phyloP scores from a whole-genome alignment of 169 alveolate genomes.

The Perkinsus olseni region DNA sequence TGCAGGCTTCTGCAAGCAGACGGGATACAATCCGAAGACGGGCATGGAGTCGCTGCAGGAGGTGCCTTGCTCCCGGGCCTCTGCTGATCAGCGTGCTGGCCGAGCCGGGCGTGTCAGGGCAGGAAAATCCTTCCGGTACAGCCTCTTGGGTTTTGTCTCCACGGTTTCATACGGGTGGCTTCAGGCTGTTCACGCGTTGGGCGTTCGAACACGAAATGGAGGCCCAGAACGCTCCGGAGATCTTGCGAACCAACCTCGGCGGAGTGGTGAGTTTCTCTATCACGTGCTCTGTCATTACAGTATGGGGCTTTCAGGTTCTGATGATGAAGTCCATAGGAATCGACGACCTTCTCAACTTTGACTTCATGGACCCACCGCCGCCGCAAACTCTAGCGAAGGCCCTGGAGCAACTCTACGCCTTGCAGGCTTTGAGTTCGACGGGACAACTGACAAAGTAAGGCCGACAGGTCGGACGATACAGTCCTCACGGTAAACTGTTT shows the following conservation, averaged over 20 bases:
- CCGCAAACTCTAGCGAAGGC: constrained; percentile 86
- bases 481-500: constrained; percentile 10
- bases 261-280: constrained; percentile 67
- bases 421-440: constrained; percentile 94
- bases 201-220: constrained; percentile 93
- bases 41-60: constrained; percentile 94
- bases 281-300: constrained; percentile 53
- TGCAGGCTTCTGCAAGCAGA: constrained; percentile 96
- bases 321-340: constrained; percentile 90
- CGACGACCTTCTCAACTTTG: constrained; percentile 96
- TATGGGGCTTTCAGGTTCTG: constrained; percentile 51
- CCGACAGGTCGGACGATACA: neutral
- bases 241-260: constrained; percentile 88
- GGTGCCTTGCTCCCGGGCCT: constrained; percentile 97
- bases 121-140: constrained; percentile 51
- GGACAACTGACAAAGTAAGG: constrained; percentile 94
- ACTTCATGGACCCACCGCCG: constrained; percentile 99
- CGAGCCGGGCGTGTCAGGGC: constrained; percentile 99
- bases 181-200: constrained; percentile 93
- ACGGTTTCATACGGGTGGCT: constrained; percentile 57
- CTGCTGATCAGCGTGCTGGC: constrained; percentile 99
- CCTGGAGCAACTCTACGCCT: constrained; percentile 90
- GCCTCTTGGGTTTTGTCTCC: neutral
- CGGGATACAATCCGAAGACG: constrained; percentile 93
- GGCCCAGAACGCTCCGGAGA: constrained; percentile 89